phyloP scores from a whole-genome alignment of 108 stramenopile genomes.

The Cylindrotheca fusiformis region DNA sequence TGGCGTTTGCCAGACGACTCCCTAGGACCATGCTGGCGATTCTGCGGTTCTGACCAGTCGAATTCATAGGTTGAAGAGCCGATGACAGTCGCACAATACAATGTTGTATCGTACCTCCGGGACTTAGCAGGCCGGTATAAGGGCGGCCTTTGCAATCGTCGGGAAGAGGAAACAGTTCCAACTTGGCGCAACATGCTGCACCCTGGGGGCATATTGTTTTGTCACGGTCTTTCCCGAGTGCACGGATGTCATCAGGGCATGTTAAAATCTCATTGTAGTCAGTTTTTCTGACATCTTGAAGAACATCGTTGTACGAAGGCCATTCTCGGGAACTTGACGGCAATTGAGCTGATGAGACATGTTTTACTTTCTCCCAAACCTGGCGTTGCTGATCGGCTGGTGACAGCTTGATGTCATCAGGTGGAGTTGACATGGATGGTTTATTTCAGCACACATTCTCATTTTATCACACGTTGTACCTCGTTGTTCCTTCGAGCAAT shows the following conservation, averaged over 20 bases:
- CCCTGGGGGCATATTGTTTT: conserved; percentile 33
- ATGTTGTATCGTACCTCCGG: conserved; percentile 22
- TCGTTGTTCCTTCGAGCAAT: too few relatives aligned
- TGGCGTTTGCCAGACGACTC: conserved; percentile 18
- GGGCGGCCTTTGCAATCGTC: not conserved
- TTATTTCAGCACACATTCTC: too few relatives aligned
- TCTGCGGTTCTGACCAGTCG: not conserved
- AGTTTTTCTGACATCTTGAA: conserved; percentile 4
- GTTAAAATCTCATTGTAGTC: conserved; percentile 29
- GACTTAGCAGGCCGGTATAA: conserved; percentile 26
- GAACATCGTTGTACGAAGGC: conserved; percentile 38
- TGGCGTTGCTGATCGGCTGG: not conserved
- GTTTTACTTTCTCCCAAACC: not conserved
- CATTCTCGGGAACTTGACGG: too few relatives aligned
- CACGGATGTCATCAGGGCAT: conserved; percentile 23
- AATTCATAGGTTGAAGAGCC: conserved; percentile 24
- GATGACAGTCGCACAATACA: conserved; percentile 34
- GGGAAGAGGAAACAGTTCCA: conserved; percentile 24
- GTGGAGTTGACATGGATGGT: too few relatives aligned
- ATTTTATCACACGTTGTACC: too few relatives aligned
- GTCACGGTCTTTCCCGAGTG: not conserved
- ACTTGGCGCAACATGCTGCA: conserved; percentile 16
- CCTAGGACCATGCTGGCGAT: conserved; percentile 19
- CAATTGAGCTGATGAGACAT: too few relatives aligned
- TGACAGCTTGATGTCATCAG: not conserved